Evolutionary conservation across 106 monocot species (phyloP).

Genomic region (Apostasia shenzhenica): DNA sequence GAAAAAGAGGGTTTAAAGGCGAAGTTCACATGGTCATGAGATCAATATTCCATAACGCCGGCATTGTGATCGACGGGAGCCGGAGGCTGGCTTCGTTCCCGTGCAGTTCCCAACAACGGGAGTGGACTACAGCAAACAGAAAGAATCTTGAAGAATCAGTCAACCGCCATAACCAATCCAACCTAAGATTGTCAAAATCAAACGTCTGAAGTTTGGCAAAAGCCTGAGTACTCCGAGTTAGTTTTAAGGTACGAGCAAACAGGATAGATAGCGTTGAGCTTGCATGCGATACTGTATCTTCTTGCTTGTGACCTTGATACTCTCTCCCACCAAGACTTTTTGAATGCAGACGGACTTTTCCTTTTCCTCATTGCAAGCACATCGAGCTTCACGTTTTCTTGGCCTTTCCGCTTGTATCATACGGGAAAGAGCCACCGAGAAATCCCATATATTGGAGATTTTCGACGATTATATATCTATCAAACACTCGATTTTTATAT

Average conservation of each 20-base stretch:
- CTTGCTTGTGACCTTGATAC: constrained; percentile 91
- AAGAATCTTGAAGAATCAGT: neutral
- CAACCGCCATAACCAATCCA: neutral
- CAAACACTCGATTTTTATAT: no score
- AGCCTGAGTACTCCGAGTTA: neutral
- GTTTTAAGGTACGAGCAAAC: neutral
- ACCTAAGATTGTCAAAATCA: neutral
- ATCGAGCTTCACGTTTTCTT: no score
- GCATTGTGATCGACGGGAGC: constrained; percentile 94
- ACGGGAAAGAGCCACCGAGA: no score
- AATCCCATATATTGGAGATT: no score
- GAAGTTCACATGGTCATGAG: constrained; percentile 72
- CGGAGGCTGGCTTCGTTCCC: constrained; percentile 95
- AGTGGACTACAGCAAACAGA: constrained; percentile 55
- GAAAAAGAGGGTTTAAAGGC: neutral
- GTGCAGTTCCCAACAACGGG: constrained; percentile 92
- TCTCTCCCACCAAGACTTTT: constrained; percentile 72
- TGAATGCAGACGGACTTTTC: constrained; percentile 27
- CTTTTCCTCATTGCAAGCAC: constrained; percentile 51
- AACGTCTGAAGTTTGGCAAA: neutral
- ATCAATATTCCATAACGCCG: constrained; percentile 85
- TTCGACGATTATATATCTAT: no score
- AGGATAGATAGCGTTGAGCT: no score
- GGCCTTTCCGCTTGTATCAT: no score
- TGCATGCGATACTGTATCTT: constrained; percentile 32